Base-by-base conservation (phyloP, 139 green algal genomes). In the Asterochloris sp. region DNA sequence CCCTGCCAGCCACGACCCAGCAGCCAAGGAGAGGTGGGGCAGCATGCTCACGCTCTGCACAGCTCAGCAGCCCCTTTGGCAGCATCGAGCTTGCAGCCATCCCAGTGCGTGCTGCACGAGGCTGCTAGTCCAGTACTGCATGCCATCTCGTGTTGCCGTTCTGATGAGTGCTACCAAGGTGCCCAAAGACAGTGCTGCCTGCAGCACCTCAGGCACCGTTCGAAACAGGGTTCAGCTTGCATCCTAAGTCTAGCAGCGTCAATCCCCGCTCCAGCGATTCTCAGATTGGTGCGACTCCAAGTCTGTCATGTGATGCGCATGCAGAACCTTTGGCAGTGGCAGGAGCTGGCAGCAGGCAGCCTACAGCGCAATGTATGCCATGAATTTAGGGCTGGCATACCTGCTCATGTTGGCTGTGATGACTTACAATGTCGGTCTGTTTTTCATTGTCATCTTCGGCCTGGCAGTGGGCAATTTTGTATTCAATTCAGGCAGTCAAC, bases 401-500 rank as follows among this genome's bases (percentile, higher is more conserved):
- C 76, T 91, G 29, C 84, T 91, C 28, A 91, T 91, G 88, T 84
- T 91, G 80, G 86, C 85, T 47, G 86, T 89, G 0, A 91, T 91
- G 88, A 91, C 88, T 11, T 91, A 85, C 84, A 91, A 91, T 29
- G 82, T 90, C 21, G 88, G 88, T 27, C 86, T 83, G 78, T 90
- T 90, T 15, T 62, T 89, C 21, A 82, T 81, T n/a, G 82, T 88
- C 27, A 71, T 88, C 11, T 9, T 73, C 6, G 88, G 88, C 54
- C 76, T 88, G 69, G 85, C 62, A 15, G 8, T 83, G 14, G 88
- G 87, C 38, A 82, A 89, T 26, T 84, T 86, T 26, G 0, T 86
- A 14, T 86, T 88, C 63, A 29, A 62, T 11, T 38, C 64, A 24
- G 62, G 19, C 47, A 67, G 79, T 61, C n/a, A 77, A 23, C 61